Evolutionary conservation across 768 basidiomycete genomes (phyloP).

Genomic region (Termitomyces bulborhizus): DNA sequence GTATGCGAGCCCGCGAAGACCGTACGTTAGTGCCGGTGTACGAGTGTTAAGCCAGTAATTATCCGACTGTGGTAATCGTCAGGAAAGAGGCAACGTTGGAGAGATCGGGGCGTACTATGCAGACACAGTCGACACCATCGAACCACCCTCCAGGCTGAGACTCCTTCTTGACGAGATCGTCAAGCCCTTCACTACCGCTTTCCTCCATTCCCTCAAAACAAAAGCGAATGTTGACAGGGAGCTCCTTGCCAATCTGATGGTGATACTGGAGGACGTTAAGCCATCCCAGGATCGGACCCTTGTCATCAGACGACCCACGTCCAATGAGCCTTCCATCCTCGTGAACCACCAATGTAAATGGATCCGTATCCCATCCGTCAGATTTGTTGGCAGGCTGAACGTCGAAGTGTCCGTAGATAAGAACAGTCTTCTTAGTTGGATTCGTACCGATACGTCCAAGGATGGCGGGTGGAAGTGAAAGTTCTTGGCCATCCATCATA

Average conservation of each 20-base stretch:
- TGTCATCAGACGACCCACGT: conserved; percentile 87
- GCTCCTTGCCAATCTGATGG: conserved; percentile 49
- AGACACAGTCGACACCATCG: conserved; percentile 84
- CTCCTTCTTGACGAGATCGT: conserved; percentile 78
- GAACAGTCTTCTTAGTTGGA: conserved; percentile 86
- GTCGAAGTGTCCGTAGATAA: conserved; percentile 93
- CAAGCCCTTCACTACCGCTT: conserved; percentile 84
- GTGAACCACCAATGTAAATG: conserved; percentile 61
- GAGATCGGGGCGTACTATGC: conserved; percentile 57
- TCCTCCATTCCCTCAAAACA: conserved; percentile 99
- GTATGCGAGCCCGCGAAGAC: conserved; percentile 84
- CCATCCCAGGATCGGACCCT: conserved; percentile 87
- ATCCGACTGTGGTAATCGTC: conserved; percentile 53
- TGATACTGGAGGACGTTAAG: conserved; percentile 88
- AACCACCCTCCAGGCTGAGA: conserved; percentile 73
- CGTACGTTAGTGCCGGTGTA: conserved; percentile 79
- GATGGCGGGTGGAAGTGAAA: conserved; percentile 78
- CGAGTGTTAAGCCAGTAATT: conserved; percentile 92
- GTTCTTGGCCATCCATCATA: conserved; percentile 52
- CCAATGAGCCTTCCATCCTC: conserved; percentile 63
- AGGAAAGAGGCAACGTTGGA: background rate
- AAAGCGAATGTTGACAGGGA: conserved; percentile 87
- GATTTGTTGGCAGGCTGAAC: conserved; percentile 69
- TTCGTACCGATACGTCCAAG: conserved; percentile 80
- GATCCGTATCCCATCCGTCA: conserved; percentile 88